Percentiles rank a stretch among this genome's conserved stretches.
Conservation (phyloP, 1,139 yeast genomes). For the Lodderomyces pseudojiufengensis region DNA sequence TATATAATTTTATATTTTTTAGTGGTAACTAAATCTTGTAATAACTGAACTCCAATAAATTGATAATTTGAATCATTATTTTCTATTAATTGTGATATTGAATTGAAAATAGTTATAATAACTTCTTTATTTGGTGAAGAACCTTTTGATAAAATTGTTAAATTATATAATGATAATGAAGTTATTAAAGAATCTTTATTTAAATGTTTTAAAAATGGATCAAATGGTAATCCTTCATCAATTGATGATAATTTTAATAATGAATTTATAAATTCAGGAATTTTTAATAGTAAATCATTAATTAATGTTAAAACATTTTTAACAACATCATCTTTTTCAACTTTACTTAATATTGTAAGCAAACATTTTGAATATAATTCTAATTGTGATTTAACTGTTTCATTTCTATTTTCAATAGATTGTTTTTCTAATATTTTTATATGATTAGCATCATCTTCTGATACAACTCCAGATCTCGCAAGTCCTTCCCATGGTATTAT, state of each 20-base stretch:
- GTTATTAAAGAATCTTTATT: conserved; percentile 45
- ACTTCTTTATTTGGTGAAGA: conserved; percentile 27
- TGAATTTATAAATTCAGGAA: conserved; percentile 44
- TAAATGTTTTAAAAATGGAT: conserved; percentile 53
- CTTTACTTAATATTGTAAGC: conserved; percentile 52
- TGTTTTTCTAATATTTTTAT: conserved; percentile 64
- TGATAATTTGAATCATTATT: conserved; percentile 51
- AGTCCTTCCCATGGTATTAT: conserved; percentile 94
- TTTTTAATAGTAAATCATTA: conserved; percentile 54
- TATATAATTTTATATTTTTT: conserved; percentile 57
- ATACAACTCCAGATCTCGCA: conserved; percentile 67
- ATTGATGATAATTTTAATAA: conserved; percentile 44
- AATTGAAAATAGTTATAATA: conserved; percentile 41
- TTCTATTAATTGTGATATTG: conserved; percentile 43
- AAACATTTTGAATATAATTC: conserved; percentile 56
- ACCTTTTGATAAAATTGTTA: conserved; percentile 37
- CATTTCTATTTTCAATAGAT: conserved; percentile 34
- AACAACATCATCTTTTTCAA: conserved; percentile 63
- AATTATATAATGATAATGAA: conserved; percentile 43
- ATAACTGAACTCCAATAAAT: conserved; percentile 64
- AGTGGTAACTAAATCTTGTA: conserved; percentile 57
- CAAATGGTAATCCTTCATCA: conserved; percentile 52
- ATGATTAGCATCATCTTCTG: conserved; percentile 61
- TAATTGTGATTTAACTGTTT: conserved; percentile 42
- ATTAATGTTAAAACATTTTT: conserved; percentile 69